phyloP scores from a whole-genome alignment of 23 red algal genomes.

The Gracilaria vermiculophylla region DNA sequence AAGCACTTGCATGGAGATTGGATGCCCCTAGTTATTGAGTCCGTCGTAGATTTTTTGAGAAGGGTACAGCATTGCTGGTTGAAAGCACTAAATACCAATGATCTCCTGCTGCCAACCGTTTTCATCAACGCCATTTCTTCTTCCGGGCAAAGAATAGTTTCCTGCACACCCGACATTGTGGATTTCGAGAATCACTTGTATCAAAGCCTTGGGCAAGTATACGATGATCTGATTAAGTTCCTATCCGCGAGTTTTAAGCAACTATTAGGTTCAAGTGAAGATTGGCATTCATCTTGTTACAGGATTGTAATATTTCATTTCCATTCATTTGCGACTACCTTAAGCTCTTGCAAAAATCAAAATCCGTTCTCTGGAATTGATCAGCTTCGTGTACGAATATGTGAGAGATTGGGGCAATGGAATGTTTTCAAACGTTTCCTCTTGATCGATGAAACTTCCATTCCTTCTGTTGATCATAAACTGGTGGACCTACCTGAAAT shows the following conservation, averaged over 20 bases:
- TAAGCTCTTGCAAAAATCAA: not conserved
- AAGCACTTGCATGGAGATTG: not conserved
- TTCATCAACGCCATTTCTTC: not conserved
- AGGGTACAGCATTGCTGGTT: conserved; percentile 1
- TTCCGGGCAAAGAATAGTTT: not conserved
- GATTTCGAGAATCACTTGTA: not conserved
- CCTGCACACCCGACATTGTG: not conserved
- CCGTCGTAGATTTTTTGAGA: not conserved
- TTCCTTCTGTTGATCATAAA: not conserved
- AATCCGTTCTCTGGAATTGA: not conserved
- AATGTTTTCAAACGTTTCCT: conserved; percentile 4
- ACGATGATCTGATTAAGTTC: not conserved
- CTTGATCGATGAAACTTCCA: not conserved
- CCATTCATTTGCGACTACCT: too few relatives aligned
- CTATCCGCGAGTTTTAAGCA: not conserved
- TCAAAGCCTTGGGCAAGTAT: not conserved
- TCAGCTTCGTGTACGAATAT: not conserved
- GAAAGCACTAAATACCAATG: not conserved
- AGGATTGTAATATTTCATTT: not conserved
- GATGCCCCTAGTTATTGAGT: conserved; percentile 1
- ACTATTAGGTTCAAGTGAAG: not conserved
- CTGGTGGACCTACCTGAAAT: not conserved
- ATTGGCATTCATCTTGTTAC: not conserved
- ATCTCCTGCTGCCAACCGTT: not conserved
- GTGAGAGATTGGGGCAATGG: conserved; percentile 9